These are phyloP conservation scores for Vittaforma corneae DNA, from an alignment of 371 early-diverging fungal genomes.

Conservation along the genomic window DNA sequence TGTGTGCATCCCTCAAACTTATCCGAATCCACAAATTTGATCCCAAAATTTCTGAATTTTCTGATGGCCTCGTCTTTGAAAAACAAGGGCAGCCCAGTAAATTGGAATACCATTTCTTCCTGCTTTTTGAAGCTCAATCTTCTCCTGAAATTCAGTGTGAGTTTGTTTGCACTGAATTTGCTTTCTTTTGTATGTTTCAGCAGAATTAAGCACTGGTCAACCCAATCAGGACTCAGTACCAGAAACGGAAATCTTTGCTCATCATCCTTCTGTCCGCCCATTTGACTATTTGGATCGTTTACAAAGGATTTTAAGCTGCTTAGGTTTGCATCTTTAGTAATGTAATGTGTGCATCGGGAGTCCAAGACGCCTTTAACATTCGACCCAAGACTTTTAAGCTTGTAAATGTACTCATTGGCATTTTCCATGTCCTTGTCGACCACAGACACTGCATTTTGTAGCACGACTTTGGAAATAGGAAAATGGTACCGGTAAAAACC, in stretches of 20 bases:
- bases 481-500: slow-evolving; percentile 41
- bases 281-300: too few species aligned
- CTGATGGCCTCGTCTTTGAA: slow-evolving; percentile 47
- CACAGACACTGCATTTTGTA: slow-evolving; percentile 28
- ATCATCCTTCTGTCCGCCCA: too few species aligned
- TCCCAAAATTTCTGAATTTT: slow-evolving; percentile 32
- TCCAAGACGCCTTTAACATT: slow-evolving; percentile 19
- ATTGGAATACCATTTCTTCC: slow-evolving; percentile 48
- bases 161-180: slow-evolving; percentile 25
- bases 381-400: slow-evolving; percentile 42
- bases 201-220: slow-evolving; percentile 50
- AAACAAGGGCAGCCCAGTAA: slow-evolving; percentile 47
- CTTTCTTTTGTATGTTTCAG: slow-evolving; percentile 43
- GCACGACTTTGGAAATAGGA: slow-evolving; percentile 2
- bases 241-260: too few species aligned
- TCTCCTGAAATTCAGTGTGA: neutral
- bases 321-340: too few species aligned
- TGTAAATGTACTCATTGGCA: slow-evolving; percentile 29
- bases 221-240: slow-evolving; percentile 41
- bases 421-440: slow-evolving; percentile 15
- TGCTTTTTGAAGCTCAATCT: neutral
- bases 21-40: slow-evolving; percentile 36
- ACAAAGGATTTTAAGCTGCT: too few species aligned
- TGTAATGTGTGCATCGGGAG: slow-evolving; percentile 44
- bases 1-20: slow-evolving; percentile 54